These are phyloP conservation scores for Kazachstania kunashirensis DNA, from an alignment of 805 yeast species.

Conservation along the genomic window DNA sequence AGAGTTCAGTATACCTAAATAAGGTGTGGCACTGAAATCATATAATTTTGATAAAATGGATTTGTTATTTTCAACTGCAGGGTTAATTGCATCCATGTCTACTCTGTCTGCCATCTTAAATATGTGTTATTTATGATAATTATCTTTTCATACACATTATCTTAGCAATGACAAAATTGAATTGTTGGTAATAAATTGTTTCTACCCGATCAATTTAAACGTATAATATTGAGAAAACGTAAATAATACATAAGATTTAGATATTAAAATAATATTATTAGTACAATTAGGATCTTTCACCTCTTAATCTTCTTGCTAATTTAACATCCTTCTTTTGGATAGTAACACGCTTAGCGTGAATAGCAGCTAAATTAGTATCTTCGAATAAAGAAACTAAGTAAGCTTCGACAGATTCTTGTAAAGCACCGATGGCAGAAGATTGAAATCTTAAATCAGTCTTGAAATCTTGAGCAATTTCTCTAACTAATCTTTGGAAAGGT, in stretches of 20 bases:
- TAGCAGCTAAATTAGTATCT: conserved; percentile 97
- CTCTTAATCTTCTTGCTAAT: conserved; percentile 95
- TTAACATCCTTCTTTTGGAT: conserved; percentile 97
- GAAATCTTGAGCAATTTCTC: conserved; percentile 92
- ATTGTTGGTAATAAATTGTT: too few relatives aligned
- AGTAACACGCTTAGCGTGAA: conserved; percentile 98
- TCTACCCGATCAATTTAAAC: too few relatives aligned
- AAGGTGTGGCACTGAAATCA: conserved; percentile 34
- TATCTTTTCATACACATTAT: too few relatives aligned
- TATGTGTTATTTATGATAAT: too few relatives aligned
- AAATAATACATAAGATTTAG: too few relatives aligned
- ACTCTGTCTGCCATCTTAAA: too few relatives aligned
- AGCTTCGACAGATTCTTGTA: conserved; percentile 98
- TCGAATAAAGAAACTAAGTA: conserved; percentile 91
- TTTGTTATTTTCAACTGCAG: too few relatives aligned
- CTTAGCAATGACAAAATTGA: too few relatives aligned
- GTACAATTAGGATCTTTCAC: conserved; percentile 77
- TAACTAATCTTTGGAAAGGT: conserved; percentile 93
- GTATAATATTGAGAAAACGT: too few relatives aligned
- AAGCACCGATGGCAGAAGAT: conserved; percentile 92
- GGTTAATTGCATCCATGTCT: too few relatives aligned
- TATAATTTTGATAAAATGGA: conserved; percentile 14
- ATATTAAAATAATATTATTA: too few relatives aligned
- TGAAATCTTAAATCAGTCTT: conserved; percentile 91
- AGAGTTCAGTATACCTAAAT: conserved; percentile 38